Base-by-base conservation (phyloP, 148 eudicot species). In the Drosera capensis region DNA sequence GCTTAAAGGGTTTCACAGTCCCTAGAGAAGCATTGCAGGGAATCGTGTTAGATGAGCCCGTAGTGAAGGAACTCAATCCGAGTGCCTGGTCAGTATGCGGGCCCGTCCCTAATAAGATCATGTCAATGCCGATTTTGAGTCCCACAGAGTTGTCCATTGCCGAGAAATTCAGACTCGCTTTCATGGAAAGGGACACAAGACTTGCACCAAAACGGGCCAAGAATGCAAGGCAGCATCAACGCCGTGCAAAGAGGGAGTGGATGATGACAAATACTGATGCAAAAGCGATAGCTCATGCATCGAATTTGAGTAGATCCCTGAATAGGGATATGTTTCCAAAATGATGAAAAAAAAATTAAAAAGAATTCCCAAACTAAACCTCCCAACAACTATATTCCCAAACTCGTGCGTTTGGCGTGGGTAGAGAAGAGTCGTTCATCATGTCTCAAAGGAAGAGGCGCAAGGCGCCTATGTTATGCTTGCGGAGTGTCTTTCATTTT, bases 131-230 rank as follows among this genome's bases (percentile, higher is more conserved):
- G 6, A 45, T 37, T 25, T 52, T 59, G 29, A 51, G 21, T 36
- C 40, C 69, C 0, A 26, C 17, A 0, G 84, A 71, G 40, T 38
- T 73, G 42, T 60, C 97, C 7, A 50, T 75, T 28, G 97, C 95
- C 14, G 97, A 90, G 55, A 90, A 78, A 49, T 90, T 77, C 39
- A 73, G 84, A 55, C 78, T 81, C 31, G 92, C 92, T 11, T 81
- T 75, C 57, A 65, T 49, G 38, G 97, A 90, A 63, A 73, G 97
- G 68, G 97, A 90, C 64, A 73, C 57, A 43, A 74, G 83, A 50
- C 36, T 84, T 19, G 97, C 97, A 1, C 95, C 97, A 5, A 90
- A 90, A 58, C 74, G 97, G 16, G 97, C 97, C 25, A 90, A 90
- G 57, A 90, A 90, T 14, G 93, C 82, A 38, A 68, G 97, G 48